Conservation (phyloP, 305 asterid genomes). For the Fraxinus greggii region DNA sequence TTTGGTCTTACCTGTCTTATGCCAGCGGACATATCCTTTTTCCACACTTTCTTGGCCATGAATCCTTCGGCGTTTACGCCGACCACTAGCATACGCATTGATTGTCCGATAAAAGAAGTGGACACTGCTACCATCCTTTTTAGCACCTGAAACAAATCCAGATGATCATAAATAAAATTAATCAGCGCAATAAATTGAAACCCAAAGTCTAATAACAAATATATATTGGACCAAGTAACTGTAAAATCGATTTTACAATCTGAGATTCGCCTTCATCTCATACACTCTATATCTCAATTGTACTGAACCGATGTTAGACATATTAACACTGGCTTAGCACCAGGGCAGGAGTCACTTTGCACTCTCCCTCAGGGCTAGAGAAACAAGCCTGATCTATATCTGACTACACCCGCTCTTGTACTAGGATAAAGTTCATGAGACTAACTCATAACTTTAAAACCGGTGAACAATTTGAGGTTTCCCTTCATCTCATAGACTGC, state of each 20-base stretch:
- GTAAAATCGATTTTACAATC: neutral
- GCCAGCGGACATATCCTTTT: conserved; percentile 70
- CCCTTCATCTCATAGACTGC: neutral
- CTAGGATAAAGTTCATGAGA: neutral
- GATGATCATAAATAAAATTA: conserved; percentile 10
- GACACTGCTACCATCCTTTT: conserved; percentile 74
- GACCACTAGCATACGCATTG: conserved; percentile 80
- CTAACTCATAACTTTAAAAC: neutral
- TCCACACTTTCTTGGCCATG: conserved; percentile 30
- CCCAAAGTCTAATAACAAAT: neutral
- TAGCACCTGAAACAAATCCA: conserved; percentile 56
- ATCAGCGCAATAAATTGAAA: neutral
- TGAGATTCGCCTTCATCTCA: neutral
- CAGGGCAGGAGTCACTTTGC: neutral
- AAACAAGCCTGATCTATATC: neutral
- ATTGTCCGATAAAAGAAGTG: conserved; percentile 62
- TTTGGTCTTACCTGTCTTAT: conserved; percentile 90
- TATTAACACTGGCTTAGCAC: neutral
- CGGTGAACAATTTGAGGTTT: neutral
- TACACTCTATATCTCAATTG: neutral
- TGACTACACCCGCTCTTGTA: neutral
- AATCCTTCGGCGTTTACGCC: conserved; percentile 76
- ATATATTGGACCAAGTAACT: neutral
- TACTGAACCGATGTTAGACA: neutral
- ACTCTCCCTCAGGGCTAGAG: neutral